These are phyloP conservation scores for Escovopsis sp. DNA, from an alignment of 2,329 filamentous ascomycete species.

Conservation along the genomic window DNA sequence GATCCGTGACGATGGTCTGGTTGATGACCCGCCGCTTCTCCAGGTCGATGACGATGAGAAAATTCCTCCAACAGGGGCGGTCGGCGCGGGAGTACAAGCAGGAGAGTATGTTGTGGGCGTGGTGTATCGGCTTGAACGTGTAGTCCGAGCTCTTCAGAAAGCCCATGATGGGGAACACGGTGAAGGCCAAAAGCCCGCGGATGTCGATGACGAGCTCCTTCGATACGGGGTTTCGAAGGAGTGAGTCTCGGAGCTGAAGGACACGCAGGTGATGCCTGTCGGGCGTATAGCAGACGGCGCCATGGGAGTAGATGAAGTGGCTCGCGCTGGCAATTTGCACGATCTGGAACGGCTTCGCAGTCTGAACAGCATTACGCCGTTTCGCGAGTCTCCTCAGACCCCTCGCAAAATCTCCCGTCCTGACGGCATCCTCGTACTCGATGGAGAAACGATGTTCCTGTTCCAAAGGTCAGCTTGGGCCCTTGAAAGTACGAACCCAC, in stretches of 20 bases:
- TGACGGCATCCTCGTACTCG: conserved; percentile 10
- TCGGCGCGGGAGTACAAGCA: conserved; percentile 35
- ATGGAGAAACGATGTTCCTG: conserved; percentile 10
- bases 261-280: conserved; percentile 34
- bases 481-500: too few relatives aligned
- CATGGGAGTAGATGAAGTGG: conserved; percentile 46
- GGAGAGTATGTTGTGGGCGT: conserved; percentile 38
- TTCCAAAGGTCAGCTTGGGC: neutral
- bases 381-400: conserved; percentile 43
- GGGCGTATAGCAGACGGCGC: conserved; percentile 48
- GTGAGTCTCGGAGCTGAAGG: conserved; percentile 38
- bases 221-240: conserved; percentile 20
- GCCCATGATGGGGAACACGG: conserved; percentile 16
- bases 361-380: conserved; percentile 42
- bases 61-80: conserved; percentile 22
- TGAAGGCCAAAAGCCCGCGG: conserved; percentile 19
- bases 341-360: conserved; percentile 44
- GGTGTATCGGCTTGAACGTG: conserved; percentile 40
- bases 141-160: conserved; percentile 22
- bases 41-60: conserved; percentile 33
- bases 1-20: conserved; percentile 25
- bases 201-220: conserved; percentile 43
- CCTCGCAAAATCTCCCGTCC: conserved; percentile 8
- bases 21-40: conserved; percentile 28
- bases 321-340: conserved; percentile 43